phyloP scores from a whole-genome alignment of 768 basidiomycete species.

The Rubroboletus pulcherrimus region DNA sequence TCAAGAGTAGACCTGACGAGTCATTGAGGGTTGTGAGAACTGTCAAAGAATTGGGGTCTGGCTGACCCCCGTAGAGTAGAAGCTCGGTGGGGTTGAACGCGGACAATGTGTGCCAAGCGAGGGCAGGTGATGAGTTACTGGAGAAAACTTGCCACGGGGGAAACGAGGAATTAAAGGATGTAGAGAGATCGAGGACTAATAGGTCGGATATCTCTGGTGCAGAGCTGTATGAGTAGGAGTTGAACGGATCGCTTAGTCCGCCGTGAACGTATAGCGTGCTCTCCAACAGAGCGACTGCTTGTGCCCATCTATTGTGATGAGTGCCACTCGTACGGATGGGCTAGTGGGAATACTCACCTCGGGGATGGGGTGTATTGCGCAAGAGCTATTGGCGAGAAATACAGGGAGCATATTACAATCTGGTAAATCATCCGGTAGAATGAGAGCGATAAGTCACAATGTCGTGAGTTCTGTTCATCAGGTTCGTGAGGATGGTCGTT shows the following conservation, averaged over 20 bases:
- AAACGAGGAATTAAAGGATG: slow-evolving; percentile 52
- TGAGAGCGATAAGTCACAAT: slow-evolving; percentile 15
- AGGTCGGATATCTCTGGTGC: slow-evolving; percentile 73
- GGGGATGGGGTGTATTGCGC: slow-evolving; percentile 26
- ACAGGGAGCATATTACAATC: slow-evolving; percentile 9
- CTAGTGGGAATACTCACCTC: slow-evolving; percentile 15
- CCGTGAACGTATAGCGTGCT: slow-evolving; percentile 70
- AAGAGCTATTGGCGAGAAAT: slow-evolving; percentile 11
- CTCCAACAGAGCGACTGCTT: slow-evolving; percentile 58
- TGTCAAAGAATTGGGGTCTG: slow-evolving; percentile 53
- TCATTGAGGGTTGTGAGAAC: slow-evolving; percentile 52
- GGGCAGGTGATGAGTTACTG: slow-evolving; percentile 48
- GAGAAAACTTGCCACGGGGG: slow-evolving; percentile 69
- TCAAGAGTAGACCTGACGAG: slow-evolving; percentile 58
- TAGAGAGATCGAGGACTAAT: slow-evolving; percentile 60
- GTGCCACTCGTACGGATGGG: not conserved
- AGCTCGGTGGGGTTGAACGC: slow-evolving; percentile 51
- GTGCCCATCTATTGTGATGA: slow-evolving; percentile 71
- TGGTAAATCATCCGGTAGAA: slow-evolving; percentile 8
- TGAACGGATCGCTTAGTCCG: slow-evolving; percentile 72
- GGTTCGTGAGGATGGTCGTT: slow-evolving; percentile 1
- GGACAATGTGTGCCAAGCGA: slow-evolving; percentile 80
- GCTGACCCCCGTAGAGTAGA: slow-evolving; percentile 75
- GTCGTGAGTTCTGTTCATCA: slow-evolving; percentile 19
- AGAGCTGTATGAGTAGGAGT: slow-evolving; percentile 66